These are phyloP conservation scores for Phylloporus sp. DNA, from an alignment of 768 basidiomycete genomes.

Conservation along the genomic window DNA sequence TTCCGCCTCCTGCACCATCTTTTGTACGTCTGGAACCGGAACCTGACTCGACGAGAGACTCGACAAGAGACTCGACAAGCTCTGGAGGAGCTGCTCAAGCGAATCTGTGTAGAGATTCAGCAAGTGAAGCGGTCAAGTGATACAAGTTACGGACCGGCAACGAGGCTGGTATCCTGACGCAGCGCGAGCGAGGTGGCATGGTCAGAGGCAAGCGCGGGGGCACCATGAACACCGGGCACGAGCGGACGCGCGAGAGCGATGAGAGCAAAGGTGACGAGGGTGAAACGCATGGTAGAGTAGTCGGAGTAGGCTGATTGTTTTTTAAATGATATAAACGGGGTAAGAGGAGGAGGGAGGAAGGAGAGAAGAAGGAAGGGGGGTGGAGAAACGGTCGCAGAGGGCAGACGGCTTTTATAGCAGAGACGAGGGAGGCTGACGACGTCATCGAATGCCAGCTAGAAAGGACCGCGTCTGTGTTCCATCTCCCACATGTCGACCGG, in stretches of 20 bases:
- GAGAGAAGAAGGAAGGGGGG: constrained; percentile 11
- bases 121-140: background rate
- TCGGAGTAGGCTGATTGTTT: constrained; percentile 13
- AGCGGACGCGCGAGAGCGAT: constrained; percentile 16
- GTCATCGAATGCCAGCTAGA: constrained; percentile 15
- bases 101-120: constrained; percentile 5
- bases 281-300: constrained; percentile 24
- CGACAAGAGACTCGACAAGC: too few species aligned
- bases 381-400: background rate
- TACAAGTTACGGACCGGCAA: background rate
- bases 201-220: constrained; percentile 8
- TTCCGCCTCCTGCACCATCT: background rate
- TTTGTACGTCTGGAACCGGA: too few species aligned
- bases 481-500: constrained; percentile 57
- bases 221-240: constrained; percentile 14
- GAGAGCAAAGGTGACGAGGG: constrained; percentile 15
- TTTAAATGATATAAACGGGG: constrained; percentile 13
- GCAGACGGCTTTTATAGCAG: constrained; percentile 18
- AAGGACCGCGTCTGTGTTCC: constrained; percentile 37
- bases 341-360: constrained; percentile 1
- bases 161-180: background rate
- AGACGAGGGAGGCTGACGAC: constrained; percentile 7
- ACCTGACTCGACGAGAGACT: too few species aligned
- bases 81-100: too few species aligned
- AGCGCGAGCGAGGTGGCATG: background rate